Percentiles rank a stretch among this genome's conserved stretches.
phyloP scores from a whole-genome alignment of 805 yeast species.

The Cyberlindnera sargentensis region DNA sequence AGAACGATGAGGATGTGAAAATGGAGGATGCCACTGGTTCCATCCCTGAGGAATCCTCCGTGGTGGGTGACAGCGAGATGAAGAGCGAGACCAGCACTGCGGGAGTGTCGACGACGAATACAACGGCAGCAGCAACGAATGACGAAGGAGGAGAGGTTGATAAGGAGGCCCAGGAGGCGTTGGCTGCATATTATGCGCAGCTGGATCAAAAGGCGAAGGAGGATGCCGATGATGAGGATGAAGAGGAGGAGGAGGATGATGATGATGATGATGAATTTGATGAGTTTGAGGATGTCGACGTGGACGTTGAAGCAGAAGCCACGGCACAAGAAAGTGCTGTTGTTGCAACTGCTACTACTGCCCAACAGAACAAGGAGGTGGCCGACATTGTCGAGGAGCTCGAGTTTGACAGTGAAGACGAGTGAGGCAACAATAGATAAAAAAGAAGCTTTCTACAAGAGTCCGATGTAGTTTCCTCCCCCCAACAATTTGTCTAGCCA shows the following conservation, averaged over 20 bases:
- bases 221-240: slow-evolving; percentile 20
- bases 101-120: slow-evolving; percentile 4
- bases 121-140: slow-evolving; percentile 12
- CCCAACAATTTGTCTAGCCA: no score
- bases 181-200: slow-evolving; percentile 22
- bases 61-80: slow-evolving; percentile 3
- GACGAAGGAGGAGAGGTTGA: slow-evolving; percentile 12
- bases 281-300: slow-evolving; percentile 2
- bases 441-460: no score
- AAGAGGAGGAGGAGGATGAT: slow-evolving; percentile 26
- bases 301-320: neutral
- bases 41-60: slow-evolving; percentile 16
- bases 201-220: slow-evolving; percentile 23
- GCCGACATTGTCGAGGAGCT: slow-evolving; percentile 15
- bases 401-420: slow-evolving; percentile 25
- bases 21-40: slow-evolving; percentile 39
- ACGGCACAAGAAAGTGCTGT: slow-evolving; percentile 1
- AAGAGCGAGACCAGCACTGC: slow-evolving; percentile 5
- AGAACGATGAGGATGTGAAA: slow-evolving; percentile 14
- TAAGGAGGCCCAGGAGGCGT: slow-evolving; percentile 20
- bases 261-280: slow-evolving; percentile 50
- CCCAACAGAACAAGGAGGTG: neutral
- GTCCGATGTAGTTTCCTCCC: no score
- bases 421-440: slow-evolving; percentile 1
- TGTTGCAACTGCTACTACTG: neutral